A percentile compares a stretch with the other conserved stretches of the same genome.
These are phyloP conservation scores for Chloromonas sp. DNA, from an alignment of 163 green algal genomes.

Conservation along the genomic window DNA sequence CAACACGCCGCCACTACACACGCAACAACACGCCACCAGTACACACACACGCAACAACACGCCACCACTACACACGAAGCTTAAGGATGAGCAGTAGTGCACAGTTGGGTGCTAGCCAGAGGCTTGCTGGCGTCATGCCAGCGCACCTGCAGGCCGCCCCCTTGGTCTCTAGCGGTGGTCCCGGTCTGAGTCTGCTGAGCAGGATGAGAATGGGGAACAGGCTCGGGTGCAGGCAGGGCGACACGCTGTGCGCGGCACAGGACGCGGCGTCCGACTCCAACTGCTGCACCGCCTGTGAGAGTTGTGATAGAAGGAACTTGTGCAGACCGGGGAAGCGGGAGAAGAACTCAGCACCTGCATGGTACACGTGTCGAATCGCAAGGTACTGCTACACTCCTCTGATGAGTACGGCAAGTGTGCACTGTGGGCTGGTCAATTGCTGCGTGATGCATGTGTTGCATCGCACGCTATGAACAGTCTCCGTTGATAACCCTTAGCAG, in stretches of 20 bases:
- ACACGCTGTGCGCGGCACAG: no score
- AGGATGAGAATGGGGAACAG: conserved; percentile 79
- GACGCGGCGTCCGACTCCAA: conserved; percentile 21
- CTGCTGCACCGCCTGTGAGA: conserved; percentile 35
- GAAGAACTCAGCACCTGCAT: conserved; percentile 70
- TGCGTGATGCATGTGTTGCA: neutral
- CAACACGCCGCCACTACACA: no score
- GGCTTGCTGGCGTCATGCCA: neutral
- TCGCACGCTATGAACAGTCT: no score
- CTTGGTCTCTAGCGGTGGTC: neutral
- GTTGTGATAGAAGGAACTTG: conserved; percentile 69
- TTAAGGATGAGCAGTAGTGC: neutral
- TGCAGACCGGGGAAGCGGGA: conserved; percentile 73
- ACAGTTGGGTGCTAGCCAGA: neutral
- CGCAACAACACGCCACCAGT: no score
- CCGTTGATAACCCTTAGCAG: neutral
- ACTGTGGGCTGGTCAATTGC: neutral
- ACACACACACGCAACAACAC: no score
- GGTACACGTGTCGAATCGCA: conserved; percentile 1
- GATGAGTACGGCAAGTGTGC: neutral
- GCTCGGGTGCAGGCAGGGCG: conserved; percentile 52
- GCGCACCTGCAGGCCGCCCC: no score
- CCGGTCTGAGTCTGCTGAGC: conserved; percentile 60
- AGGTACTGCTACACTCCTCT: neutral
- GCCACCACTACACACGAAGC: no score